phyloP scores from a whole-genome alignment of 768 basidiomycete species.

The Termitomyces sp. region DNA sequence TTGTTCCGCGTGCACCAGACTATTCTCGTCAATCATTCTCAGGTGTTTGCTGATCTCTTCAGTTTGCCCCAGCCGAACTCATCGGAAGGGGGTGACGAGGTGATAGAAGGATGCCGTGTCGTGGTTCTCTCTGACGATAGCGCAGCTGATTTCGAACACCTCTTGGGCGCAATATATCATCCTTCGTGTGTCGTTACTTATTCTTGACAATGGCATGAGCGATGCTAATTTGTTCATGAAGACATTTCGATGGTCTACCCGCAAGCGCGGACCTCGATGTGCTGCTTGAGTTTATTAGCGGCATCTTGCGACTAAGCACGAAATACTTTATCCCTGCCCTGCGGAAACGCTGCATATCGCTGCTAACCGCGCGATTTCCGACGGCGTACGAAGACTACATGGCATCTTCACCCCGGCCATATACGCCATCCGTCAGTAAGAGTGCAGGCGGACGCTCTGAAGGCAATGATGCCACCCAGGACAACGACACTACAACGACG shows the following conservation, averaged over 20 bases:
- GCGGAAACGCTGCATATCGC: constrained; percentile 44
- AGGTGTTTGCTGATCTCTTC: constrained; percentile 61
- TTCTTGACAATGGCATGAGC: background rate
- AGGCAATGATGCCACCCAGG: background rate
- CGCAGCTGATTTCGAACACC: constrained; percentile 40
- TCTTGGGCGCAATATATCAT: constrained; percentile 49
- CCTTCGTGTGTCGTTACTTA: constrained; percentile 29
- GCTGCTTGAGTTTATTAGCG: constrained; percentile 40
- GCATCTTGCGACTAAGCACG: constrained; percentile 57
- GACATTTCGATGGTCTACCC: constrained; percentile 33
- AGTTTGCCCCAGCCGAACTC: constrained; percentile 45
- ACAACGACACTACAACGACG: background rate
- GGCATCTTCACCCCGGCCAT: constrained; percentile 16
- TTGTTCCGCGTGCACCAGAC: constrained; percentile 44
- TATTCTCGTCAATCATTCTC: constrained; percentile 49
- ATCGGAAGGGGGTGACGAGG: constrained; percentile 20
- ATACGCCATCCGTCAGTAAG: background rate
- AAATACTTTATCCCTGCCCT: constrained; percentile 55
- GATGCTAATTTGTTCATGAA: constrained; percentile 5
- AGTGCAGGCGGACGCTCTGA: background rate
- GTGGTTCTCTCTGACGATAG: constrained; percentile 42
- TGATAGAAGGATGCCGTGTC: constrained; percentile 45
- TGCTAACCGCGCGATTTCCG: constrained; percentile 39
- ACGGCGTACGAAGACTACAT: constrained; percentile 33
- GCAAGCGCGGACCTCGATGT: constrained; percentile 34